Conservation (phyloP, 768 basidiomycete species). For the Neoboletus subvelutipes region DNA sequence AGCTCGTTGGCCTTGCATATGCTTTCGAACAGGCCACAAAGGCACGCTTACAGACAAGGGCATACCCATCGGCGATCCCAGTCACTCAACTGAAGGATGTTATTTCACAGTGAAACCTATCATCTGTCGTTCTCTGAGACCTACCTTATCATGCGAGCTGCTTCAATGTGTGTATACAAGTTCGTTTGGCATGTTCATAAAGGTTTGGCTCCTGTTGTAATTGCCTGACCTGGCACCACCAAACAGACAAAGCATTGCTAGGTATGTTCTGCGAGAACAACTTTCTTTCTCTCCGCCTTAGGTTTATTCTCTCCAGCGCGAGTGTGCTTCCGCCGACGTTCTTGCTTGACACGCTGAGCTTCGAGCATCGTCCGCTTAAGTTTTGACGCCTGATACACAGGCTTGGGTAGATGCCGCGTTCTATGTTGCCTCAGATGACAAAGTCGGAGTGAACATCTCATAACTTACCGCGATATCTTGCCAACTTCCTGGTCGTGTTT, state of each 20-base stretch:
- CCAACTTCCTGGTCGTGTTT: constrained; percentile 79
- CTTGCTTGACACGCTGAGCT: constrained; percentile 86
- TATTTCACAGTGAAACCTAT: constrained; percentile 14
- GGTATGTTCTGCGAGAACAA: constrained; percentile 76
- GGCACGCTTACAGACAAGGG: constrained; percentile 46
- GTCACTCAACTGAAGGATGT: constrained; percentile 48
- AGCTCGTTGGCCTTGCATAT: constrained; percentile 56
- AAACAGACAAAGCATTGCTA: constrained; percentile 22
- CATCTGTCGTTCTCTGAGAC: background rate
- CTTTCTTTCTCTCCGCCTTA: constrained; percentile 86
- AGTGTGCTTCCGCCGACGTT: constrained; percentile 87
- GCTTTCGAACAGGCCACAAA: constrained; percentile 68
- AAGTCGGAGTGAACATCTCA: background rate
- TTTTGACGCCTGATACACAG: constrained; percentile 83
- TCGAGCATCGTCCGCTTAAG: constrained; percentile 95
- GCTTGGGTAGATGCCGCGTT: constrained; percentile 81
- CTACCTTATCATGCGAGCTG: constrained; percentile 1
- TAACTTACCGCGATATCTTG: constrained; percentile 71
- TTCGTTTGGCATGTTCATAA: background rate
- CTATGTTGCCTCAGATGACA: constrained; percentile 35
- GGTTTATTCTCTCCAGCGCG: constrained; percentile 84
- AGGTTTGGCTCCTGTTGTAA: background rate
- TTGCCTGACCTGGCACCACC: constrained; percentile 6
- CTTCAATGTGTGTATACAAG: constrained; percentile 1
- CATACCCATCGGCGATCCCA: constrained; percentile 54